Conservation (phyloP, 805 yeast species). For the Starmera amethionina region DNA sequence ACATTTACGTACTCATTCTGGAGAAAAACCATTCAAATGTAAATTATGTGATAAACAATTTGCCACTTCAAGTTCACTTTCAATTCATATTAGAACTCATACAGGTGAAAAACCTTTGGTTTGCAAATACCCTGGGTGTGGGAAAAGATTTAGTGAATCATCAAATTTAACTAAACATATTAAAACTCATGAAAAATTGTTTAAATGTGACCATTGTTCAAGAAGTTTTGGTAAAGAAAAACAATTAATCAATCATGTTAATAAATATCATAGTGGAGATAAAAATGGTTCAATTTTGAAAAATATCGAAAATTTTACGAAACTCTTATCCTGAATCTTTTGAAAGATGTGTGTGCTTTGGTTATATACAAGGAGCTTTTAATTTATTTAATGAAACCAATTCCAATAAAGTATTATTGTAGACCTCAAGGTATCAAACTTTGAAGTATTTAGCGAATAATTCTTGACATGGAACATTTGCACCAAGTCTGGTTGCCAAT, state of each 20-base stretch:
- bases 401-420: too few species aligned
- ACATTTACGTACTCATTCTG: slow-evolving; percentile 78
- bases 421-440: not conserved
- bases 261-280: slow-evolving; percentile 10
- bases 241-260: slow-evolving; percentile 30
- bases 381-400: not conserved
- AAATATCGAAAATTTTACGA: not conserved
- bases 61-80: slow-evolving; percentile 73
- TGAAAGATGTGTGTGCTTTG: not conserved
- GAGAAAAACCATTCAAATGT: slow-evolving; percentile 82
- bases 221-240: slow-evolving; percentile 38
- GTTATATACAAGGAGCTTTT: not conserved
- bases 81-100: slow-evolving; percentile 78
- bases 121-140: slow-evolving; percentile 76
- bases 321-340: too few species aligned
- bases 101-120: slow-evolving; percentile 83
- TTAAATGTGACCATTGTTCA: slow-evolving; percentile 42
- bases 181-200: slow-evolving; percentile 57
- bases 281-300: not conserved
- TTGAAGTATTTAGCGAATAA: slow-evolving; percentile 63
- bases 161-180: slow-evolving; percentile 84
- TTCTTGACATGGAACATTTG: slow-evolving; percentile 71
- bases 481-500: slow-evolving; percentile 77
- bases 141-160: slow-evolving; percentile 78
- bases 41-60: slow-evolving; percentile 64